Percentiles rank a stretch among this genome's conserved stretches.
phyloP scores from a whole-genome alignment of 2,329 filamentous ascomycete species.

The Coleophoma cylindrospora region DNA sequence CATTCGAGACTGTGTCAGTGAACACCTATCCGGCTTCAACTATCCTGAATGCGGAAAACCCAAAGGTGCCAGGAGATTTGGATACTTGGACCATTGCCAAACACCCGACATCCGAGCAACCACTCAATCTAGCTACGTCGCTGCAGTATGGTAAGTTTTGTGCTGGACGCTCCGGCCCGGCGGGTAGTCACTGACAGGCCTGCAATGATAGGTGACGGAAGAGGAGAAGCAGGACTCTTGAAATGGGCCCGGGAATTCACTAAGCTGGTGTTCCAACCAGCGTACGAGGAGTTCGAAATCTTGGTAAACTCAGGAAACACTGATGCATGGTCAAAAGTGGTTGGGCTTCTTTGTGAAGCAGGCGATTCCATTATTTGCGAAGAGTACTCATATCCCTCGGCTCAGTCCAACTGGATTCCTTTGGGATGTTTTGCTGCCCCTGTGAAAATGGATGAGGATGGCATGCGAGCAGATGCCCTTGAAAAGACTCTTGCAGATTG shows the following conservation, averaged over 20 bases:
- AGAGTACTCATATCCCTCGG: conserved; percentile 26
- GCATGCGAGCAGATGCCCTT: conserved; percentile 17
- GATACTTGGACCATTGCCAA: background rate
- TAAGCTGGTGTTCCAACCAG: background rate
- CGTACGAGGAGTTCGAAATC: conserved; percentile 6
- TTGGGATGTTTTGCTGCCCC: conserved; percentile 20
- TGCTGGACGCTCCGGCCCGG: no score
- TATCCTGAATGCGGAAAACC: background rate
- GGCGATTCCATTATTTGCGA: conserved; percentile 25
- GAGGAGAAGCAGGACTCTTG: conserved; percentile 1
- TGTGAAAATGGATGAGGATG: conserved; percentile 21
- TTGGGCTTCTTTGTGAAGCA: conserved; percentile 23
- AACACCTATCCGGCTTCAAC: conserved; percentile 2
- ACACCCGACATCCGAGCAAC: background rate
- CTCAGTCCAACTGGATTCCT: conserved; percentile 26
- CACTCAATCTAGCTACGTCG: background rate
- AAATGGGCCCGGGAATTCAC: conserved; percentile 13
- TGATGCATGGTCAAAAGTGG: conserved; percentile 27
- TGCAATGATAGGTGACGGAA: conserved; percentile 2
- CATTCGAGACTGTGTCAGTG: conserved; percentile 13
- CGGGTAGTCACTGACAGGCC: background rate
- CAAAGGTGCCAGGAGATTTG: background rate
- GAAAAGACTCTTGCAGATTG: conserved; percentile 17
- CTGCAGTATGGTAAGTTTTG: background rate
- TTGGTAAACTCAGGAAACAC: conserved; percentile 26